Evolutionary conservation across 306 rosid species (phyloP).

Genomic region (Inga oerstediana): DNA sequence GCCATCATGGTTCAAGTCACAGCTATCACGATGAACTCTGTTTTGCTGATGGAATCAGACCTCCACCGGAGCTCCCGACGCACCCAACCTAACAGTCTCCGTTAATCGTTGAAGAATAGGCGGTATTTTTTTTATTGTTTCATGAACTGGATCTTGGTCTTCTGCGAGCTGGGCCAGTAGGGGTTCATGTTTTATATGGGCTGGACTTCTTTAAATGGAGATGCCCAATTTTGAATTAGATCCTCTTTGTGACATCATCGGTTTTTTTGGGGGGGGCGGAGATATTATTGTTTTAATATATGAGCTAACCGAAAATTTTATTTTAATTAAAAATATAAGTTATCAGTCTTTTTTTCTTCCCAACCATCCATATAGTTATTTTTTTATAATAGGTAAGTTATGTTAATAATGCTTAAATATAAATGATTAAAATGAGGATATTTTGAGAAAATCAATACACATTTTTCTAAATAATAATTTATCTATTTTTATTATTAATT

Average conservation of each 20-base stretch:
- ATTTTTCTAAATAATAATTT: no score
- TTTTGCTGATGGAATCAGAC: not conserved
- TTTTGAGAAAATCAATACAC: no score
- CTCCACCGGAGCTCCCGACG: not conserved
- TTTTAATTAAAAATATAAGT: no score
- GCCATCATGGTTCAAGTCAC: not conserved
- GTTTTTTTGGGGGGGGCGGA: no score
- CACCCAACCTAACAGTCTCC: slow-evolving; percentile 3
- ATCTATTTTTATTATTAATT: no score
- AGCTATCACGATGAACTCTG: not conserved
- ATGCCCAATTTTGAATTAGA: not conserved
- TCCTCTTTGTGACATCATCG: not conserved
- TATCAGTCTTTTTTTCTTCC: no score
- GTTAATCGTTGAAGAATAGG: not conserved
- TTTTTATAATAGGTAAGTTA: no score
- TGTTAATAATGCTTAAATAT: no score
- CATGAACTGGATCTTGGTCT: not conserved
- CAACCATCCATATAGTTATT: no score
- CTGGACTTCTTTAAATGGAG: not conserved
- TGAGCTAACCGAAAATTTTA: no score
- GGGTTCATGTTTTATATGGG: not conserved
- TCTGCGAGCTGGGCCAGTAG: not conserved
- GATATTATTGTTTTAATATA: no score
- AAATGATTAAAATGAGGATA: no score
- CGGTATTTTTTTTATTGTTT: not conserved